These are phyloP conservation scores for Mycena epipterygia DNA, from an alignment of 768 basidiomycete species.

Conservation along the genomic window DNA sequence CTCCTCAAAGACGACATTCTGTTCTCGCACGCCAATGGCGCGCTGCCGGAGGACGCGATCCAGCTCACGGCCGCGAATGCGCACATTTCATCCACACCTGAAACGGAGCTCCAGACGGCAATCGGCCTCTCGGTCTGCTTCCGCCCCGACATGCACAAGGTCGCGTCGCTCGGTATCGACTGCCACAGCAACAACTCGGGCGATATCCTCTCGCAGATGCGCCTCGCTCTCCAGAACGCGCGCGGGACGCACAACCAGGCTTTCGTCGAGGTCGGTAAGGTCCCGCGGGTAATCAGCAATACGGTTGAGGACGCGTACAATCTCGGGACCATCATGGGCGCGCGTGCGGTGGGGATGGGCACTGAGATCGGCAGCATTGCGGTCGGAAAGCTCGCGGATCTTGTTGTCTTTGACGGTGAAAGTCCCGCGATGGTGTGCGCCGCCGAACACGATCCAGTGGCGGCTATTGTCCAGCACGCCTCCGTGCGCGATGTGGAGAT, in stretches of 20 bases:
- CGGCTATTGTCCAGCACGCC: conserved; percentile 29
- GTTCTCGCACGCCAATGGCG: conserved; percentile 26
- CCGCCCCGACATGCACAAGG: conserved; percentile 16
- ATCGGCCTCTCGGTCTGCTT: conserved; percentile 25
- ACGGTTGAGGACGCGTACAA: conserved; percentile 29
- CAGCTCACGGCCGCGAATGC: conserved; percentile 13
- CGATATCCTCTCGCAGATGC: conserved; percentile 33
- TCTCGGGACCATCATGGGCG: conserved; percentile 31
- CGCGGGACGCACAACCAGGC: conserved; percentile 16
- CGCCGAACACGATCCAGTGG: conserved; percentile 31
- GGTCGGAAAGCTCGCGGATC: conserved; percentile 30
- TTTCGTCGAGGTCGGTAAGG: conserved; percentile 23
- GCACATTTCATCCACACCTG: conserved; percentile 27
- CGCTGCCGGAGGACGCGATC: conserved; percentile 12
- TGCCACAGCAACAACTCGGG: conserved; percentile 32
- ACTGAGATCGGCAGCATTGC: conserved; percentile 26
- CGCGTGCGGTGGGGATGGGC: conserved; percentile 29
- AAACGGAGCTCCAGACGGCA: conserved; percentile 32
- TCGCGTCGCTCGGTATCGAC: conserved; percentile 33
- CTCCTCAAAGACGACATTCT: conserved; percentile 30
- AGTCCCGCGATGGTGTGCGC: conserved; percentile 28
- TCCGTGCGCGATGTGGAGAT: conserved; percentile 32
- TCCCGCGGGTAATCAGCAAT: neutral
- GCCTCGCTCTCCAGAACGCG: conserved; percentile 28
- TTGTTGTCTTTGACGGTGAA: conserved; percentile 27